Conservation (phyloP, 176 grass and related monocot species). For the Metroxylon sagu region DNA sequence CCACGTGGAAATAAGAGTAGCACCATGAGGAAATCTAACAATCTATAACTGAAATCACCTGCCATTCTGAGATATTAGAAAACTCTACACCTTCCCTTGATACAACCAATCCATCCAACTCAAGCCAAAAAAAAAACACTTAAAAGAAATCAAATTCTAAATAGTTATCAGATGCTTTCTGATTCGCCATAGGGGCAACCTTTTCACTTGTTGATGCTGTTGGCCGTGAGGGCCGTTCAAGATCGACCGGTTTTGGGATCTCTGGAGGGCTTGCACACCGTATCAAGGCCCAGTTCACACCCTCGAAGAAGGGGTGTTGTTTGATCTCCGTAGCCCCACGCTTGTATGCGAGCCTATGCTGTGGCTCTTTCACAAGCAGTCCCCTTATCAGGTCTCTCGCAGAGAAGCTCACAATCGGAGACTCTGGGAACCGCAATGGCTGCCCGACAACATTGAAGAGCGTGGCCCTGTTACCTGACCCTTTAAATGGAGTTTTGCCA, state of each 20-base stretch:
- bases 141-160: constrained; percentile 94
- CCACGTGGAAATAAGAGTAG: constrained; percentile 23
- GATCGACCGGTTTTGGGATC: constrained; percentile 51
- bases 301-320: constrained; percentile 83
- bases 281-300: constrained; percentile 86
- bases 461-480: constrained; percentile 61
- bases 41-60: constrained; percentile 25
- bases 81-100: constrained; percentile 3
- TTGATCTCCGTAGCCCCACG: constrained; percentile 88
- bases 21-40: constrained; percentile 9
- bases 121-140: constrained; percentile 6
- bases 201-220: constrained; percentile 11
- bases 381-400: constrained; percentile 69
- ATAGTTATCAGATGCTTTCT: constrained; percentile 63
- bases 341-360: constrained; percentile 57
- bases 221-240: constrained; percentile 31
- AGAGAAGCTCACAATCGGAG: constrained; percentile 59
- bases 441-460: constrained; percentile 88
- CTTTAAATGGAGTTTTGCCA: constrained; percentile 91
- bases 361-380: constrained; percentile 78
- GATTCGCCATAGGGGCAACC: constrained; percentile 1
- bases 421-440: constrained; percentile 56
- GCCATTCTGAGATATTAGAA: neutral
- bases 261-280: constrained; percentile 81
- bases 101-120: constrained; percentile 9